Evolutionary conservation across 768 basidiomycete species (phyloP).

Genomic region (Lentinula boryana): DNA sequence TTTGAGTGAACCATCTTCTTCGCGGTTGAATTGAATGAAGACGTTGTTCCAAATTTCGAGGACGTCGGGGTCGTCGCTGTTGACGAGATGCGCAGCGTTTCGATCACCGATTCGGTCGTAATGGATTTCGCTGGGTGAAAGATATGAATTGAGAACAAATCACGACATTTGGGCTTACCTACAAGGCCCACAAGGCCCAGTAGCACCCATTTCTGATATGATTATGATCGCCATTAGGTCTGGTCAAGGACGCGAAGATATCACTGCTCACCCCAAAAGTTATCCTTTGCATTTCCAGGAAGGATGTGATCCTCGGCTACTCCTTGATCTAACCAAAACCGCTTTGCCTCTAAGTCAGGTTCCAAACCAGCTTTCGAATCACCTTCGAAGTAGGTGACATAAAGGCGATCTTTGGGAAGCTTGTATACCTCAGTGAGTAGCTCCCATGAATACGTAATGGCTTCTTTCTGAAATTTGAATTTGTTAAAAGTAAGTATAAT

Average conservation of each 20-base stretch:
- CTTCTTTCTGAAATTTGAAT: slow-evolving; percentile 65
- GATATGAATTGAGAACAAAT: neutral
- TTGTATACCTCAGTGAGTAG: slow-evolving; percentile 86
- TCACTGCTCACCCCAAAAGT: slow-evolving; percentile 86
- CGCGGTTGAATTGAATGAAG: slow-evolving; percentile 98
- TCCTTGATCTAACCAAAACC: slow-evolving; percentile 86
- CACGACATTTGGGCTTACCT: slow-evolving; percentile 39
- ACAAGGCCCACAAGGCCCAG: slow-evolving; percentile 97
- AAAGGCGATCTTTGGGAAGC: slow-evolving; percentile 84
- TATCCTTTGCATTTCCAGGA: slow-evolving; percentile 93
- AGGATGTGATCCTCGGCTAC: slow-evolving; percentile 86
- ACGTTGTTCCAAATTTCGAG: slow-evolving; percentile 99
- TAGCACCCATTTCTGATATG: slow-evolving; percentile 88
- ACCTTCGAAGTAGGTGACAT: slow-evolving; percentile 97
- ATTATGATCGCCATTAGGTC: slow-evolving; percentile 3
- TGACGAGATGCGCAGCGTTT: slow-evolving; percentile 89
- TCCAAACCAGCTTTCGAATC: slow-evolving; percentile 80
- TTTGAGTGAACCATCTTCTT: slow-evolving; percentile 77
- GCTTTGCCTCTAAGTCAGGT: slow-evolving; percentile 83
- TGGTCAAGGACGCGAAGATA: neutral
- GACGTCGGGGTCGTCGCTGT: slow-evolving; percentile 94
- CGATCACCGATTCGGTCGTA: slow-evolving; percentile 97
- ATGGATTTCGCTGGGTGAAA: slow-evolving; percentile 75
- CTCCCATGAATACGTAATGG: slow-evolving; percentile 91
- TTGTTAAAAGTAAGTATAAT: slow-evolving; percentile 2